These are phyloP conservation scores for Phytophthora idaei DNA, from an alignment of 352 stramenopile genomes.

Conservation along the genomic window DNA sequence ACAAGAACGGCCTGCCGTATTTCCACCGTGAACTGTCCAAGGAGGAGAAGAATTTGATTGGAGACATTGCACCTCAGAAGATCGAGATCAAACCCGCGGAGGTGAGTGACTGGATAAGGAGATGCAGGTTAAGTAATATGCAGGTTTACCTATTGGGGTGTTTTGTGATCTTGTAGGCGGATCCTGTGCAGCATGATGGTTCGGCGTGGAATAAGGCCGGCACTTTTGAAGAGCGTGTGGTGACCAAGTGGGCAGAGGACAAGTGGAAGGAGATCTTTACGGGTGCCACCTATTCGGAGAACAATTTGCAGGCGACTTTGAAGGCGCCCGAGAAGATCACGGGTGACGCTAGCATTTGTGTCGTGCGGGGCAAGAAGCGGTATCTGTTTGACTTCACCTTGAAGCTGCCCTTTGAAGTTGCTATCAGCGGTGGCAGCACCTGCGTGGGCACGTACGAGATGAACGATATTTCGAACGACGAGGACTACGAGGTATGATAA, in stretches of 20 bases:
- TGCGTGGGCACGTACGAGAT: constrained; percentile 77
- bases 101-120: constrained; percentile 21
- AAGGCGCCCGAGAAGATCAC: constrained; percentile 72
- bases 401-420: constrained; percentile 73
- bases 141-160: not conserved
- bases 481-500: constrained; percentile 79
- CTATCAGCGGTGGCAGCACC: constrained; percentile 45
- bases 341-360: constrained; percentile 87
- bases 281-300: constrained; percentile 46
- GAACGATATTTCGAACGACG: constrained; percentile 89
- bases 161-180: constrained; percentile 15
- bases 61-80: constrained; percentile 94
- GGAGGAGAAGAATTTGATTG: constrained; percentile 95
- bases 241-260: constrained; percentile 85
- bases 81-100: constrained; percentile 52
- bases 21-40: constrained; percentile 98
- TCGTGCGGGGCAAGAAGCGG: constrained; percentile 89
- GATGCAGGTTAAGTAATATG: not conserved
- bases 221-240: constrained; percentile 91
- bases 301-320: constrained; percentile 50
- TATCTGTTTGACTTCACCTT: constrained; percentile 90
- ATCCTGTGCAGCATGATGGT: constrained; percentile 58
- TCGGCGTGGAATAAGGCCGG: constrained; percentile 93
- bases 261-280: constrained; percentile 69
- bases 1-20: constrained; percentile 91